Evolutionary conservation across 1,139 yeast species (phyloP).

Genomic region (Sugiyamaella grinbergsii): DNA sequence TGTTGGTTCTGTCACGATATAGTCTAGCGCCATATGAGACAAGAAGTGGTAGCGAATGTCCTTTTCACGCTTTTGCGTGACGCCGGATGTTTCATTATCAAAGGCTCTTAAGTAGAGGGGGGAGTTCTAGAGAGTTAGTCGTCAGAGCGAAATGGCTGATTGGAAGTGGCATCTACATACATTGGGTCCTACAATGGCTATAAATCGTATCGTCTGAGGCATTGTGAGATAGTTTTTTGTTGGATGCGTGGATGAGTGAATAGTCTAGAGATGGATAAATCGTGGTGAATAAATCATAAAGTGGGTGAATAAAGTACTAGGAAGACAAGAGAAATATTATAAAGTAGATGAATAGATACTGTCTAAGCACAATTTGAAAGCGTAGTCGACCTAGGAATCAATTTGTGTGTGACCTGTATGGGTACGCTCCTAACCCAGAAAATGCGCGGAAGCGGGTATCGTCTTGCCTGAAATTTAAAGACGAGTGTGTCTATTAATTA

Average conservation of each 20-base stretch:
- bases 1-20: slow-evolving; percentile 38
- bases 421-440: neutral
- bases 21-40: slow-evolving; percentile 49
- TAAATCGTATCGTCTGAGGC: slow-evolving; percentile 35
- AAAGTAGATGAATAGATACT: no score
- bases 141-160: no score
- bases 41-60: slow-evolving; percentile 42
- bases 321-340: neutral
- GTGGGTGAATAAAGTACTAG: no score
- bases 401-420: neutral
- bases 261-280: neutral
- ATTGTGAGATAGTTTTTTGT: slow-evolving; percentile 1
- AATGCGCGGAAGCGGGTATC: neutral
- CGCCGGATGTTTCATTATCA: slow-evolving; percentile 26
- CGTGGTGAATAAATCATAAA: no score
- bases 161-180: slow-evolving; percentile 31
- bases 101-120: slow-evolving; percentile 37
- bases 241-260: neutral
- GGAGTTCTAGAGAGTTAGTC: slow-evolving; percentile 32
- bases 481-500: no score
- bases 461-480: no score
- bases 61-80: slow-evolving; percentile 18
- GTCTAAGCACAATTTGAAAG: no score
- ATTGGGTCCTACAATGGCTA: slow-evolving; percentile 38
- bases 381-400: no score